A percentile compares a stretch with the other conserved stretches of the same genome.
These are phyloP conservation scores for Agroathelia rolfsii DNA, from an alignment of 1,284 basidiomycete genomes.

Conservation along the genomic window DNA sequence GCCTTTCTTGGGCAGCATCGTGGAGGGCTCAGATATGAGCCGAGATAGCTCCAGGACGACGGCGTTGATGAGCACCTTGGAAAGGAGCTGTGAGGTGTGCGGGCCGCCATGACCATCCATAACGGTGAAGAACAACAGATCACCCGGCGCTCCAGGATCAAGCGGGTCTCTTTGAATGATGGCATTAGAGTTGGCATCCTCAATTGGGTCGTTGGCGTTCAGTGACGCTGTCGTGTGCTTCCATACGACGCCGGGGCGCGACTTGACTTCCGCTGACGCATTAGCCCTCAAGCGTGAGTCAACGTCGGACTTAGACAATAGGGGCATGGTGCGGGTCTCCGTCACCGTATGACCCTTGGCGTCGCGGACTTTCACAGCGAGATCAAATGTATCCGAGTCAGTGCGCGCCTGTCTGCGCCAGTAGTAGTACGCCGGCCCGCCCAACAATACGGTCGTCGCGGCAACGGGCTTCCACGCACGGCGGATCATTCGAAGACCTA, in stretches of 20 bases:
- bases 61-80: slow-evolving; percentile 79
- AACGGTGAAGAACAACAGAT: slow-evolving; percentile 77
- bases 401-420: slow-evolving; percentile 27
- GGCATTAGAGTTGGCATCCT: slow-evolving; percentile 74
- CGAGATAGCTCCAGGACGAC: slow-evolving; percentile 70
- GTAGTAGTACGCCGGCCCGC: slow-evolving; percentile 40
- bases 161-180: slow-evolving; percentile 56
- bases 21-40: slow-evolving; percentile 34
- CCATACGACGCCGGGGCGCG: slow-evolving; percentile 47
- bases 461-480: slow-evolving; percentile 57
- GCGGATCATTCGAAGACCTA: slow-evolving; percentile 40
- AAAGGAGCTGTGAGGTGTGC: slow-evolving; percentile 80
- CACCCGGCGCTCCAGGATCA: slow-evolving; percentile 49
- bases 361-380: slow-evolving; percentile 42
- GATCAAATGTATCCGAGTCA: slow-evolving; percentile 36
- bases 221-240: slow-evolving; percentile 72
- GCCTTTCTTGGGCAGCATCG: slow-evolving; percentile 19
- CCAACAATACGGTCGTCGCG: slow-evolving; percentile 35
- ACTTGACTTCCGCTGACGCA: slow-evolving; percentile 33
- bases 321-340: slow-evolving; percentile 39
- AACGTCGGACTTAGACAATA: slow-evolving; percentile 47
- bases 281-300: slow-evolving; percentile 52
- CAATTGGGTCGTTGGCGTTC: slow-evolving; percentile 82
- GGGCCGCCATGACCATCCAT: slow-evolving; percentile 89
- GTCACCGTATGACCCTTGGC: slow-evolving; percentile 51